Percentiles rank a stretch among this genome's conserved stretches.
These are phyloP conservation scores for Aspergillus brasiliensis DNA, from an alignment of 2,329 filamentous ascomycete genomes.

Conservation along the genomic window DNA sequence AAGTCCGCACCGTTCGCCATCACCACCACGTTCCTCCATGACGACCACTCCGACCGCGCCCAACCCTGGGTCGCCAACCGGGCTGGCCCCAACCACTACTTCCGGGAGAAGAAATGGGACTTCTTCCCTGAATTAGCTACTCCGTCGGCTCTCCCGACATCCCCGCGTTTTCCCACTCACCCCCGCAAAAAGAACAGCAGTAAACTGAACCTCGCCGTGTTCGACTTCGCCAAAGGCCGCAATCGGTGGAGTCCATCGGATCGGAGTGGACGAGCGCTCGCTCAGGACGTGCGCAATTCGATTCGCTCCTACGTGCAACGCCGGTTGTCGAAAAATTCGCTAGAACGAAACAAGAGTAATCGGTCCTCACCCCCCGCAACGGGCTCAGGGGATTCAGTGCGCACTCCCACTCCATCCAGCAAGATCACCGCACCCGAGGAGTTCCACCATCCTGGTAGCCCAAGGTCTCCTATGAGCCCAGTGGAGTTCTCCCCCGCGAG, in stretches of 20 bases:
- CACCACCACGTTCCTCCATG: constrained; percentile 16
- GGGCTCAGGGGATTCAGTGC: constrained; percentile 14
- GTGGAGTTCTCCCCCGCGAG: constrained; percentile 7
- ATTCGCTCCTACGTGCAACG: constrained; percentile 40
- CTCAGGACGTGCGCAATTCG: constrained; percentile 34
- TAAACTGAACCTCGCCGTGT: constrained; percentile 23
- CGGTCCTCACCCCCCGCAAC: constrained; percentile 16
- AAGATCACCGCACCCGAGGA: constrained; percentile 17
- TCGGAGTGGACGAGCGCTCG: constrained; percentile 21
- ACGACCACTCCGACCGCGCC: constrained; percentile 29
- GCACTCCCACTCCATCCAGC: constrained; percentile 7
- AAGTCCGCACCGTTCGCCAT: constrained; percentile 14
- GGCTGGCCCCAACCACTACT: constrained; percentile 37
- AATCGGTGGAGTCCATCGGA: constrained; percentile 30
- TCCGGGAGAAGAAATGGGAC: constrained; percentile 46
- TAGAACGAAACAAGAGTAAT: constrained; percentile 21
- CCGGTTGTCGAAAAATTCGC: constrained; percentile 29
- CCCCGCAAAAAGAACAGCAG: constrained; percentile 25
- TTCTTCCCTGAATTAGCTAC: constrained; percentile 43
- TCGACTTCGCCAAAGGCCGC: constrained; percentile 24
- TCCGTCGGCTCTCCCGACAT: constrained; percentile 25
- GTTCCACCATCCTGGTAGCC: constrained; percentile 11
- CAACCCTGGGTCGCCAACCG: constrained; percentile 24
- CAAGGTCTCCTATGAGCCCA: constrained; percentile 8
- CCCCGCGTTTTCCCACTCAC: constrained; percentile 10